Base-by-base conservation (phyloP, 2,329 filamentous ascomycete genomes). In the Leptographium lundbergii region DNA sequence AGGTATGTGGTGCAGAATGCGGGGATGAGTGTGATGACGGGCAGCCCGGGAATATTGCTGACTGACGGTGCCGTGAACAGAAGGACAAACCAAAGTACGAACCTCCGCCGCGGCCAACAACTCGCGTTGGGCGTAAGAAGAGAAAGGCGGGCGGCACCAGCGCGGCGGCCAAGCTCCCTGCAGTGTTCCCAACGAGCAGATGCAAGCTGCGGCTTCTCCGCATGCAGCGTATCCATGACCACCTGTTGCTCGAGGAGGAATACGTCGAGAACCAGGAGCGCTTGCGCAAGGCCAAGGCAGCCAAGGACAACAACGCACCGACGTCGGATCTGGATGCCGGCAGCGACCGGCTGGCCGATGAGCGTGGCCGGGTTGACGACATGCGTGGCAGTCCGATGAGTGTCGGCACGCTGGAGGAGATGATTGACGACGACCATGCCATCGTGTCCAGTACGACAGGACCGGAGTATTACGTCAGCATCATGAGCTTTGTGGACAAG, bases 11-110 rank as follows among this genome's bases (percentile, higher is more conserved):
- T 17, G 36, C 36, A 17, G 14, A 32, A 34, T 47, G 29, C 32
- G 11, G 13, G 24, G 22, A 50, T 4, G 1, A 14, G 9, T 50
- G 22, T 2, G 47, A n/a, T 52, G 50, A 9, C 7, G 42, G 42
- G 4, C 19, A 4, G 17, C 39, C 39, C 13, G 2, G 17, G 19
- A 10, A 10, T 19, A n/a, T 32, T 27, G n/a, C 24, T 25, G 24
- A 56, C 22, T 32, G 17, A 4, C 25, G 17, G 24, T 47, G 39
- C 27, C 7, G 3, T 29, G 17, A 14, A 67, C 69, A 96, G 92
- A 97, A 99, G 82, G 92, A 99, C 64, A 99, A 99, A 86, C 94
- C 94, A 71, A 97, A 96, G 88, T 99, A 99, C 80, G 94, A 99
- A 75, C 94, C 94, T 65, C 94, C 94, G 66, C 94, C 94, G 74